Conservation (phyloP, 2,329 filamentous ascomycete species). For the Stemphylium vesicarium region DNA sequence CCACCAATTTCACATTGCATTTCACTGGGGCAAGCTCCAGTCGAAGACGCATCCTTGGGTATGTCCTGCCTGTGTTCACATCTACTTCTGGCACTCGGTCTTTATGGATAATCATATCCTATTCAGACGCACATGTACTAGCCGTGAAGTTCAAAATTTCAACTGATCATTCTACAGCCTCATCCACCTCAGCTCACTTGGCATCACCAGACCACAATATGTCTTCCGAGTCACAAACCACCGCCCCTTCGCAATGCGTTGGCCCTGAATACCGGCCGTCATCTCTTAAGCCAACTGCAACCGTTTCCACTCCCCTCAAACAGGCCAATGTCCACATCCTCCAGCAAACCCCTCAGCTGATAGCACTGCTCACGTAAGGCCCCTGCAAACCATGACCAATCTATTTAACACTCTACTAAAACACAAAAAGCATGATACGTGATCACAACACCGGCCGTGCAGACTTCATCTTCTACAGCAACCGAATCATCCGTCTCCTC, state of each 20-base stretch:
- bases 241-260: constrained; percentile 65
- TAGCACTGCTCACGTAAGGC: constrained; percentile 94
- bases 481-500: constrained; percentile 93
- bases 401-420: constrained; percentile 10
- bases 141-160: background rate
- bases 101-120: background rate
- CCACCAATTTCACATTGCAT: constrained; percentile 10
- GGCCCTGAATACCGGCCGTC: constrained; percentile 80
- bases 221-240: constrained; percentile 35
- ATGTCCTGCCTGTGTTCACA: background rate
- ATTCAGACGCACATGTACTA: background rate
- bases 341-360: constrained; percentile 92
- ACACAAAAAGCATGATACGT: constrained; percentile 79
- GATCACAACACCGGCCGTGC: constrained; percentile 88
- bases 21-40: constrained; percentile 2
- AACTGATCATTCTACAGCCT: constrained; percentile 11
- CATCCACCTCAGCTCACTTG: constrained; percentile 5
- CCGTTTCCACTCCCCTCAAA: constrained; percentile 80
- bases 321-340: constrained; percentile 90
- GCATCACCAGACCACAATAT: constrained; percentile 24
- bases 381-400: constrained; percentile 11
- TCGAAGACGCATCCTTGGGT: constrained; percentile 3
- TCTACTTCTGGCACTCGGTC: background rate
- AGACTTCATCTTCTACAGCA: constrained; percentile 99
- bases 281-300: constrained; percentile 82